Conservation (phyloP, 257 asterid genomes). For the Nicotiana benthamiana region DNA sequence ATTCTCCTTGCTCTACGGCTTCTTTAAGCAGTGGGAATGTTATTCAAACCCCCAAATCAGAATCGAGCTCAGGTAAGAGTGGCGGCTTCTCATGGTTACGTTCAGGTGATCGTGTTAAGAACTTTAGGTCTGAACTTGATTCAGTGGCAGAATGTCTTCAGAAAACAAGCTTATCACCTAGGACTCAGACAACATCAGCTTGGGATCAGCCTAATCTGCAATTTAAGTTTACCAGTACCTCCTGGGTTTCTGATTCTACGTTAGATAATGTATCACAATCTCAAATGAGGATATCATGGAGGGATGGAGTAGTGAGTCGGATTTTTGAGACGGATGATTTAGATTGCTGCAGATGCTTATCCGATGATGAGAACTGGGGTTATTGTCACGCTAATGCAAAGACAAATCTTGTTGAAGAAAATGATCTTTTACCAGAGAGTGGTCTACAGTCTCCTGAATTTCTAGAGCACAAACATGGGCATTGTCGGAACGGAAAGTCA, state of each 20-base stretch:
- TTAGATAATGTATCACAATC: constrained; percentile 38
- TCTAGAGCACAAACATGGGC: constrained; percentile 44
- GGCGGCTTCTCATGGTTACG: constrained; percentile 13
- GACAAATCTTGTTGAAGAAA: constrained; percentile 14
- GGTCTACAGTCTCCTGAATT: constrained; percentile 32
- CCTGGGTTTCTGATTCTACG: constrained; percentile 51
- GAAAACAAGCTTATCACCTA: constrained; percentile 25
- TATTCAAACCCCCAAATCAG: constrained; percentile 65
- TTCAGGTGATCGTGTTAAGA: constrained; percentile 5
- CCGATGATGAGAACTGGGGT: constrained; percentile 50
- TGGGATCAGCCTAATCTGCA: constrained; percentile 30
- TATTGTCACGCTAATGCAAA: constrained; percentile 10
- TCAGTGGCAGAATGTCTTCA: constrained; percentile 16
- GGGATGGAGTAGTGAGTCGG: constrained; percentile 37
- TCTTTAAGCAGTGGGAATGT: constrained; percentile 47
- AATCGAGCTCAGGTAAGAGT: constrained; percentile 24
- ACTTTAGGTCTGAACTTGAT: constrained; percentile 18
- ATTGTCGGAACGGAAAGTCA: constrained; percentile 26
- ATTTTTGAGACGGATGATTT: constrained; percentile 35
- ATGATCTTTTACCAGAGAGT: constrained; percentile 5
- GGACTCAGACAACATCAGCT: constrained; percentile 12
- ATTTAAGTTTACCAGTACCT: constrained; percentile 22
- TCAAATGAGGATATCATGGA: constrained; percentile 70
- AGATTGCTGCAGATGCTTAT: constrained; percentile 62
- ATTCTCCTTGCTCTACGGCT: constrained; percentile 24